These are phyloP conservation scores for Acmispon strigosus DNA, from an alignment of 306 rosid species.

Conservation along the genomic window DNA sequence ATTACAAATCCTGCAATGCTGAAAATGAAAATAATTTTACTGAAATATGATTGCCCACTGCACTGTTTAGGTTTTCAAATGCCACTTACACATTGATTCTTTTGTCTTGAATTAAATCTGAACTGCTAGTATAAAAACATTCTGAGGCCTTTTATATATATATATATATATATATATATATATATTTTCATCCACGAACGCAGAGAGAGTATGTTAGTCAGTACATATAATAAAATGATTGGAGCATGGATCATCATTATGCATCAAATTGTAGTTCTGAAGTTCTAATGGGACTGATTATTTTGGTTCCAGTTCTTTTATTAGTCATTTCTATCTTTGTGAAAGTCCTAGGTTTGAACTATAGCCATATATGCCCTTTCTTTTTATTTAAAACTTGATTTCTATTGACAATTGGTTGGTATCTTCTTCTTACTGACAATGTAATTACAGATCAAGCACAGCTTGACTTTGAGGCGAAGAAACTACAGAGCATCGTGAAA, in stretches of 20 bases:
- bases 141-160: background rate
- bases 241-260: background rate
- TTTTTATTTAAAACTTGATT: background rate
- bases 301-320: background rate
- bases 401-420: background rate
- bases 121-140: background rate
- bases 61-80: too few species aligned
- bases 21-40: too few species aligned
- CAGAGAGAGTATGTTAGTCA: background rate
- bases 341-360: background rate
- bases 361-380: background rate
- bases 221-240: background rate
- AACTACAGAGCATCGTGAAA: constrained; percentile 69
- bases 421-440: background rate
- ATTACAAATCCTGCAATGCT: too few species aligned
- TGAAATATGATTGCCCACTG: too few species aligned
- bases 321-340: background rate
- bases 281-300: background rate
- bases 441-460: constrained; percentile 58
- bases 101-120: background rate
- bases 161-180: too few species aligned
- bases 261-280: background rate
- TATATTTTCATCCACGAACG: background rate
- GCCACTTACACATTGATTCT: background rate
- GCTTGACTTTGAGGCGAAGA: constrained; percentile 71